A percentile compares a stretch with the other conserved stretches of the same genome.
Evolutionary conservation across 352 stramenopile species (phyloP).

Genomic region (Stephanocyclus meneghinianus): DNA sequence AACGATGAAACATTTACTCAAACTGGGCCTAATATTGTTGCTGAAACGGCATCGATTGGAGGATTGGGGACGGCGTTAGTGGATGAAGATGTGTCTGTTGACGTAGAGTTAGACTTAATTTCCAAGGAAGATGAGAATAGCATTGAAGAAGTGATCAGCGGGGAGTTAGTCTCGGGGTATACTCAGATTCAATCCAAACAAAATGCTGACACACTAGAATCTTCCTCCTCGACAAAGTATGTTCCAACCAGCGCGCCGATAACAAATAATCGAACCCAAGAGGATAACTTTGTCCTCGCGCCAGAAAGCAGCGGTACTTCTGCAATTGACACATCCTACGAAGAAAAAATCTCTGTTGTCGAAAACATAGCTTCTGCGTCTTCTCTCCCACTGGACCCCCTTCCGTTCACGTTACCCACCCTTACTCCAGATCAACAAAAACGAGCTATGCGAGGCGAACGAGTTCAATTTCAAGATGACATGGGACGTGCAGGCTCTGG

Average conservation of each 20-base stretch:
- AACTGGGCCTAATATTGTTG: slow-evolving; percentile 45
- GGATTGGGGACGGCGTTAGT: slow-evolving; percentile 25
- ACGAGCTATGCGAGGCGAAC: slow-evolving; percentile 56
- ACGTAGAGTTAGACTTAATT: neutral
- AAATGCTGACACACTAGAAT: neutral
- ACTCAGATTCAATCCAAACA: neutral
- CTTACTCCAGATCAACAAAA: slow-evolving; percentile 58
- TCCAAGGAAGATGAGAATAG: too few relatives aligned
- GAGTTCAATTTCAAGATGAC: slow-evolving; percentile 76
- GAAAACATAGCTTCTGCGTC: slow-evolving; percentile 51
- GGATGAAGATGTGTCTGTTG: slow-evolving; percentile 17
- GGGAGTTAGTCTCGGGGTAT: too few relatives aligned
- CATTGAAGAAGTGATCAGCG: too few relatives aligned
- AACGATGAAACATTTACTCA: slow-evolving; percentile 11
- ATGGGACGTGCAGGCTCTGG: slow-evolving; percentile 79
- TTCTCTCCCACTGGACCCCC: slow-evolving; percentile 39
- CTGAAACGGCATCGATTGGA: slow-evolving; percentile 66
- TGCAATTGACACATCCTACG: slow-evolving; percentile 16
- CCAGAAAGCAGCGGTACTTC: neutral
- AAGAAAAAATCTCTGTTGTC: slow-evolving; percentile 53
- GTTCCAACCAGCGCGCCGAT: too few relatives aligned
- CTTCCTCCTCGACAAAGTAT: too few relatives aligned
- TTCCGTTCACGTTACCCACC: slow-evolving; percentile 71
- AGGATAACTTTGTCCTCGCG: too few relatives aligned
- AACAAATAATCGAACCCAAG: too few relatives aligned